Base-by-base conservation (phyloP, 148 eudicot species). In the Rhododendron kiyosumense region DNA sequence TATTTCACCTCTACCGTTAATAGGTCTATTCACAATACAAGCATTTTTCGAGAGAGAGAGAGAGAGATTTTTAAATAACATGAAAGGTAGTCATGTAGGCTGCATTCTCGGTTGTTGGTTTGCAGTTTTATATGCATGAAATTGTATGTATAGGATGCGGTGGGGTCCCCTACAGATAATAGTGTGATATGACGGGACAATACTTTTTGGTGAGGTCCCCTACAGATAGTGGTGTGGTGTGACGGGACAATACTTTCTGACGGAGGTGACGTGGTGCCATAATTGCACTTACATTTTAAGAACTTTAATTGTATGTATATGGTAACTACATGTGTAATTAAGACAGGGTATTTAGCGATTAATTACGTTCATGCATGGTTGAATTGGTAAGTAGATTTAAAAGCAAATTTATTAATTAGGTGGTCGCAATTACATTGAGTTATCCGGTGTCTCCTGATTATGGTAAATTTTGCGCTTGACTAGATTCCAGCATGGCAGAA, bases 51-150 rank as follows among this genome's bases (percentile, higher is more conserved):
- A 24, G 28, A 43, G n/a, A 43, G 78, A 83, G 57, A 65, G 76
- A 65, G 84, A 46, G n/a, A 17, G 45, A 5, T 0, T 38, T 41
- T 6, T 20, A 41, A 76, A 36, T 7, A 41, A 77, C 51, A 3
- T 9, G 51, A 11, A 20, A 78, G 15, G 52, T 78, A 69, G 71
- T 86, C 87, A 86, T 20, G 59, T 15, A 71, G 26, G 80, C 67
- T 81, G 87, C 81, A 81, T 86, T 81, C 12, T 81, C 49, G 81
- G 13, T 3, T 22, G 86, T 76, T 76, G 49, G 79, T 84, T 78
- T 51, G 78, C 10, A 12, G 69, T 28, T 38, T 67, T 67, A 67
- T 52, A 12, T 6, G 67, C 78, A 49, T 49, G 69, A 51, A 84
- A 32, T 52, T 63, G 65, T 59, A 41, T 36, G 28, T 67, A 45